Conservation (phyloP, 139 green algal species). For the Chlamydomonas sp. region DNA sequence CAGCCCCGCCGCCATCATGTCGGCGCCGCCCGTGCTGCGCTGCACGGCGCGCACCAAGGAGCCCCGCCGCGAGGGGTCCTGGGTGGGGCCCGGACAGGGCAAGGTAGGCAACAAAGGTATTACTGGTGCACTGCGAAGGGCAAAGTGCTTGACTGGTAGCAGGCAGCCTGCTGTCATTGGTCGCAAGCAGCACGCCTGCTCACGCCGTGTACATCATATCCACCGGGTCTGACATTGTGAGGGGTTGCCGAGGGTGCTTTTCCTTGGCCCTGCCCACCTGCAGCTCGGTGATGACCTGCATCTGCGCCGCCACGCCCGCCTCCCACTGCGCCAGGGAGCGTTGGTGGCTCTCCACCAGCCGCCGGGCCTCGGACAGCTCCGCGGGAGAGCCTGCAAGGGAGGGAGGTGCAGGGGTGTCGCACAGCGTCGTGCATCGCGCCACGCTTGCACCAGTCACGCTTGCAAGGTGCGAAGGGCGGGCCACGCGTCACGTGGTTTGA, state of each 20-base stretch:
- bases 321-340: constrained; percentile 32
- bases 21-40: not conserved
- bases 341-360: constrained; percentile 28
- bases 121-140: too few relatives aligned
- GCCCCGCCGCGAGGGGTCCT: constrained; percentile 15
- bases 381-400: not conserved
- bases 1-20: not conserved
- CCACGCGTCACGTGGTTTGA: too few relatives aligned
- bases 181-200: not conserved
- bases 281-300: constrained; percentile 15
- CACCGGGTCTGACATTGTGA: too few relatives aligned
- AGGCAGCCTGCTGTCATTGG: too few relatives aligned
- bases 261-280: constrained; percentile 8
- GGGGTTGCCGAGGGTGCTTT: too few relatives aligned
- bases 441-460: too few relatives aligned
- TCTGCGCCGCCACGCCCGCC: constrained; percentile 34
- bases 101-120: too few relatives aligned
- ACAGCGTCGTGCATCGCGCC: too few relatives aligned
- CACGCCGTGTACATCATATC: too few relatives aligned
- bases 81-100: not conserved
- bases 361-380: constrained; percentile 1
- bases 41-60: constrained; percentile 7
- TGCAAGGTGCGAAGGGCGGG: too few relatives aligned
- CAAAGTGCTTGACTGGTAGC: too few relatives aligned
- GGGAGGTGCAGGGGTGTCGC: too few relatives aligned